Base-by-base conservation (phyloP, 1,284 basidiomycete species). In the Pseudozyma sp. region DNA sequence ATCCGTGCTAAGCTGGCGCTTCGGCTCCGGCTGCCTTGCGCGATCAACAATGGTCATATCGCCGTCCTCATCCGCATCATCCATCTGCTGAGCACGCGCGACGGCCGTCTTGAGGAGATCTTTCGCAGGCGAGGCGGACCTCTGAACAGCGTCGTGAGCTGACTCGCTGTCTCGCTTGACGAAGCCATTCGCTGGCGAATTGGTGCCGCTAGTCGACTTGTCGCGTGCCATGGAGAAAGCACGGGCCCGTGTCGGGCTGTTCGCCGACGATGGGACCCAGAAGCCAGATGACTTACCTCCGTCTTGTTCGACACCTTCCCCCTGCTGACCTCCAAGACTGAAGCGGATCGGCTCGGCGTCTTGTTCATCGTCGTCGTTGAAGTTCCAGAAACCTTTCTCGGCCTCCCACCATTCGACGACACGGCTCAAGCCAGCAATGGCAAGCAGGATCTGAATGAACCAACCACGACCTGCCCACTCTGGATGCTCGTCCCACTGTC, bases 331-430 rank as follows among this genome's bases (percentile, higher is more conserved):
- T 38, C 78, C 68, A 9, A 80, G 63, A 31, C 74, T 71, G 71
- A 81, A 81, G 48, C 69, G 62, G 39, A 80, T 74, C 11, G 80
- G 77, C 56, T 82, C 91, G 8, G 68, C 73, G 65, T 88, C 86
- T 52, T 77, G 72, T 44, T 86, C 86, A 58, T 94, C 92, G 38
- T 95, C 93, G 67, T 96, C 94, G 83, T 95, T 93, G 83, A 98
- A 98, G 82, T 97, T 97, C 97, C 97, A 99, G 86, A 99, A 99
- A 72, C 95, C 94, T 83, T 96, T 96, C 87, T 99, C 97, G n/a
- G 96, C 96, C 51, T 97, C 94, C 96, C 96, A 99, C 97, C 97
- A 99, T 83, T 99, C 97, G 65, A 98, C 91, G 34, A 99, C 96
- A 61, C 97, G 92, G 85, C 92, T 93, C 66, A 99, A 90, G 78